Conservation (phyloP, 257 asterid species). For the Coffea canephora region DNA sequence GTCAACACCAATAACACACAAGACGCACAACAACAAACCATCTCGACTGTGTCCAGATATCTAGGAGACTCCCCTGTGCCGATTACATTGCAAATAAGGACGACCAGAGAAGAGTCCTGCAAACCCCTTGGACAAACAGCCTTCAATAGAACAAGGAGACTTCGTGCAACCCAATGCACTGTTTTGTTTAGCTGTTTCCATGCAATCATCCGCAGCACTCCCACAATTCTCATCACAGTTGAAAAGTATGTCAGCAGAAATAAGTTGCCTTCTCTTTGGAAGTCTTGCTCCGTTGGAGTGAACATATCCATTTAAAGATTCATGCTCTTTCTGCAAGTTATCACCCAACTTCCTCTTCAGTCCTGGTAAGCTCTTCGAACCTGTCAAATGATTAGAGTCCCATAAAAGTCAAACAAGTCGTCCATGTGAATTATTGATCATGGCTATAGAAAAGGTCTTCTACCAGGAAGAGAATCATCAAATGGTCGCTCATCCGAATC, state of each 20-base stretch:
- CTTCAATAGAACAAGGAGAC: conserved; percentile 66
- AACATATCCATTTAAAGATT: conserved; percentile 22
- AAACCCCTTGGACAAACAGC: conserved; percentile 78
- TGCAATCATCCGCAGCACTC: conserved; percentile 24
- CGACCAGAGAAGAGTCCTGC: conserved; percentile 62
- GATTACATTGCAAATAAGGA: conserved; percentile 52
- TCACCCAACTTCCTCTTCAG: conserved; percentile 67
- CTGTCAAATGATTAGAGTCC: conserved; percentile 30
- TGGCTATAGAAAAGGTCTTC: background rate
- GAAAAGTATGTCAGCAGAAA: conserved; percentile 20
- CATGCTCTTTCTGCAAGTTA: conserved; percentile 32
- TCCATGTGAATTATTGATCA: background rate
- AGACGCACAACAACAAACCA: background rate
- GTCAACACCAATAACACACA: background rate
- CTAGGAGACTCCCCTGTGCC: conserved; percentile 45
- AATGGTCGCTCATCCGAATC: conserved; percentile 47
- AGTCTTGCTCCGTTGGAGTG: conserved; percentile 20
- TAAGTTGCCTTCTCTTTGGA: conserved; percentile 43
- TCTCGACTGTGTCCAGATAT: conserved; percentile 10
- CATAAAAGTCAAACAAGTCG: background rate
- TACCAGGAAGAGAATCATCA: conserved; percentile 43
- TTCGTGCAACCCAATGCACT: conserved; percentile 34
- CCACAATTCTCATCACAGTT: conserved; percentile 26
- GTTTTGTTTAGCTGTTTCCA: conserved; percentile 35
- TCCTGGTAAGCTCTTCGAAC: conserved; percentile 56